A percentile compares a stretch with the other conserved stretches of the same genome.
Evolutionary conservation across 1,284 basidiomycete species (phyloP).

Genomic region (Bjerkandera adusta): DNA sequence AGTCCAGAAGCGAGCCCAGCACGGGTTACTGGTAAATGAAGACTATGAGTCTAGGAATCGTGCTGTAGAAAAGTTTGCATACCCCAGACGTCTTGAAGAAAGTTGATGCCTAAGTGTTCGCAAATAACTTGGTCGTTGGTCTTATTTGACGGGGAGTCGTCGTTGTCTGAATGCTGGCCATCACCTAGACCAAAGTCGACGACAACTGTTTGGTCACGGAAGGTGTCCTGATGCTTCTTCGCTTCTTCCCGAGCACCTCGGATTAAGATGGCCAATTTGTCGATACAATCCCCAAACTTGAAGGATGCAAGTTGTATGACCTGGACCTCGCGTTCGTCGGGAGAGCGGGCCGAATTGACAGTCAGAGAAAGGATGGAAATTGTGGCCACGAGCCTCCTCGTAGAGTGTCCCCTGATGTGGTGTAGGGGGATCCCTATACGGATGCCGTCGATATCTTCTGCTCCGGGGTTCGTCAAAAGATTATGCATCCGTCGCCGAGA

Average conservation of each 20-base stretch:
- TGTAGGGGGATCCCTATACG: constrained; percentile 55
- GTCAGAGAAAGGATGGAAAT: constrained; percentile 19
- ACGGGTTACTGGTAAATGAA: constrained; percentile 32
- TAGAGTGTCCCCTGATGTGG: constrained; percentile 32
- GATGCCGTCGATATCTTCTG: constrained; percentile 43
- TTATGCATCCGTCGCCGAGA: constrained; percentile 41
- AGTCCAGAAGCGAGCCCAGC: constrained; percentile 36
- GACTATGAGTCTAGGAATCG: background rate
- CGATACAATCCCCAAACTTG: background rate
- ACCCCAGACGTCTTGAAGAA: constrained; percentile 44
- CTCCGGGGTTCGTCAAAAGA: constrained; percentile 24
- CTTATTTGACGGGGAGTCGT: constrained; percentile 1
- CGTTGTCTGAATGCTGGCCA: background rate
- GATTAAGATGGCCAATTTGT: background rate
- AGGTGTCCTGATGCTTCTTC: constrained; percentile 3
- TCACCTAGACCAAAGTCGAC: constrained; percentile 21
- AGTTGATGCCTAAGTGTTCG: constrained; percentile 23
- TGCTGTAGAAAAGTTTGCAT: constrained; percentile 23
- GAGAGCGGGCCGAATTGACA: constrained; percentile 4
- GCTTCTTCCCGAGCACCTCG: background rate
- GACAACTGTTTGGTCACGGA: constrained; percentile 18
- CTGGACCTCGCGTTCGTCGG: background rate
- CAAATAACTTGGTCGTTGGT: constrained; percentile 16
- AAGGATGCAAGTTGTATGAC: constrained; percentile 11
- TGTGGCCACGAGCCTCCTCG: constrained; percentile 15